Conservation (phyloP, 2,329 filamentous ascomycete species). For the Trichoderma asperellum region DNA sequence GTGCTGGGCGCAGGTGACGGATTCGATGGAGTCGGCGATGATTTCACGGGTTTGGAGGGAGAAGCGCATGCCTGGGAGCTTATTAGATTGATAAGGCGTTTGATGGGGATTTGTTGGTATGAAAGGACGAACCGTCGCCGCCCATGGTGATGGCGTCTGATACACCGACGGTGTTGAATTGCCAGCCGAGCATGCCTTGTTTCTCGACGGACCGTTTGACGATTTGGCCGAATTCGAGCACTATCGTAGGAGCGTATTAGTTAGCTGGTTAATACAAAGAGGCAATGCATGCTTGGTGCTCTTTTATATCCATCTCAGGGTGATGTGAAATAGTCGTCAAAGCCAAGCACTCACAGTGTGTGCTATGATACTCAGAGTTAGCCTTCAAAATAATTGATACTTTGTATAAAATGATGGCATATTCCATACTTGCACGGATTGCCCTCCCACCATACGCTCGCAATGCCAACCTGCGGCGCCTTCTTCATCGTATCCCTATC, state of each 20-base stretch:
- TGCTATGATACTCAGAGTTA: slow-evolving; percentile 37
- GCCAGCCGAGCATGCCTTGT: slow-evolving; percentile 89
- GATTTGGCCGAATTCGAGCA: slow-evolving; percentile 84
- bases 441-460: slow-evolving; percentile 96
- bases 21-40: slow-evolving; percentile 93
- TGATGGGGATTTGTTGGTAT: too few species aligned
- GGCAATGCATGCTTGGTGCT: slow-evolving; percentile 4
- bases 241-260: slow-evolving; percentile 45
- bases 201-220: slow-evolving; percentile 82
- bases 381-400: background rate
- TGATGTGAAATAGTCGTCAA: background rate
- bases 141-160: slow-evolving; percentile 96
- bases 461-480: slow-evolving; percentile 86
- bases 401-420: too few species aligned
- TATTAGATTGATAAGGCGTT: background rate
- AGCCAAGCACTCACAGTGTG: slow-evolving; percentile 46
- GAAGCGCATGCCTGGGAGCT: slow-evolving; percentile 78
- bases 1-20: slow-evolving; percentile 86
- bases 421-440: slow-evolving; percentile 87
- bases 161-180: slow-evolving; percentile 88
- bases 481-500: slow-evolving; percentile 84
- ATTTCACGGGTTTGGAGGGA: slow-evolving; percentile 89
- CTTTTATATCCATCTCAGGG: background rate
- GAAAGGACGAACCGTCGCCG: slow-evolving; percentile 66
- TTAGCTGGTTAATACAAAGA: background rate